A percentile compares a stretch with the other conserved stretches of the same genome.
Evolutionary conservation across 2,329 filamentous ascomycete genomes (phyloP).

Genomic region (Penicillium sp.): DNA sequence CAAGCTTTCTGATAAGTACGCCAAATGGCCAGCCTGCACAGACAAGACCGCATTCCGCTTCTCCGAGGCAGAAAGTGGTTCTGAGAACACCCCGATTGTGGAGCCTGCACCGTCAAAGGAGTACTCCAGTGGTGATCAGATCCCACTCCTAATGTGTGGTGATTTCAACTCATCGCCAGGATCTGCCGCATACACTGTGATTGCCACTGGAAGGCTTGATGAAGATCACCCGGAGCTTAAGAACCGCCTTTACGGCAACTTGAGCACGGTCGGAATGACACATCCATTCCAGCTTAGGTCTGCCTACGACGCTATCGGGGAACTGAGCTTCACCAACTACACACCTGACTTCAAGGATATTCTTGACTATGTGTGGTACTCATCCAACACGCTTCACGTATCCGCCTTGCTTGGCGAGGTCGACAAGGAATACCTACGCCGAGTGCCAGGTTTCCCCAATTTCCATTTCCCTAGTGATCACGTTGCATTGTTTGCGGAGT

Average conservation of each 20-base stretch:
- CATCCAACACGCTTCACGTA: conserved; percentile 83
- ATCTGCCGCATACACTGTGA: conserved; percentile 87
- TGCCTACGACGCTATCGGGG: conserved; percentile 79
- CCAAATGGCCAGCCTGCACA: conserved; percentile 73
- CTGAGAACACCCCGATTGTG: conserved; percentile 47
- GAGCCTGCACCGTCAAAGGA: conserved; percentile 79
- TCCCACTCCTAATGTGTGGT: conserved; percentile 87
- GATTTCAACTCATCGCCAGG: conserved; percentile 91
- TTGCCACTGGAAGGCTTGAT: conserved; percentile 75
- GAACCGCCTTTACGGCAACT: conserved; percentile 84
- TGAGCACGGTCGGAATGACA: conserved; percentile 86
- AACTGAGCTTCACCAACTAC: conserved; percentile 94
- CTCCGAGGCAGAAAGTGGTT: conserved; percentile 50
- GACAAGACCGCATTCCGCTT: conserved; percentile 66
- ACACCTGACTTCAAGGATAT: conserved; percentile 89
- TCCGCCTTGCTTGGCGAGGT: conserved; percentile 82
- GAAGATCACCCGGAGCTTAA: conserved; percentile 79
- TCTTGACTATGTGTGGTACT: conserved; percentile 98
- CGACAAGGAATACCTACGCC: conserved; percentile 79
- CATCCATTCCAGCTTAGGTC: conserved; percentile 95
- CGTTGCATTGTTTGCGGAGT: conserved; percentile 84
- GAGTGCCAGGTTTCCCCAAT: conserved; percentile 88
- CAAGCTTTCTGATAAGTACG: conserved; percentile 82
- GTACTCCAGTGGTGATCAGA: conserved; percentile 81
- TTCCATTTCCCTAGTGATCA: conserved; percentile 95